phyloP scores from a whole-genome alignment of 202 grass and related monocot genomes.

The Sporobolus alterniflorus region DNA sequence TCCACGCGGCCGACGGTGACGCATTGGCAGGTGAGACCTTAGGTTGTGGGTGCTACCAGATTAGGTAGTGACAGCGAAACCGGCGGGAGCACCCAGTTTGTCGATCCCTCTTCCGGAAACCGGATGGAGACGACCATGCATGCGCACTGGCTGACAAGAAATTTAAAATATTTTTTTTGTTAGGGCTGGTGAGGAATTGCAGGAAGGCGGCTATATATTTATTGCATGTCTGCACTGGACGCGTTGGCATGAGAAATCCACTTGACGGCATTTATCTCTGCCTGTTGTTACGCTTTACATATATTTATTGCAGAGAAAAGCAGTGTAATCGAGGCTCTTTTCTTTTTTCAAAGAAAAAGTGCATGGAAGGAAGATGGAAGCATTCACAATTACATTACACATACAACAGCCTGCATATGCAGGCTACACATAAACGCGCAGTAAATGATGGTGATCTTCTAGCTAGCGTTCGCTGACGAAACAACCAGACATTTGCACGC shows the following conservation, averaged over 20 bases:
- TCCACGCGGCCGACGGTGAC: no score
- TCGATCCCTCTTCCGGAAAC: neutral
- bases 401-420: neutral
- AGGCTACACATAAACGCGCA: neutral
- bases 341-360: no score
- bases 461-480: neutral
- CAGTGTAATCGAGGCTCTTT: no score
- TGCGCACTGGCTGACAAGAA: neutral
- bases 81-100: neutral
- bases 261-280: neutral
- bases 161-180: neutral
- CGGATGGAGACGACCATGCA: neutral
- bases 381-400: no score
- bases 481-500: neutral
- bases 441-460: neutral
- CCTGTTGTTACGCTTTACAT: neutral
- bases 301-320: neutral
- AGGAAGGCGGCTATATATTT: neutral
- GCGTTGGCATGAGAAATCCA: neutral
- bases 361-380: no score
- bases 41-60: neutral
- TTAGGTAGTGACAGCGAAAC: neutral
- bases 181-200: neutral
- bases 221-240: neutral
- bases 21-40: neutral